Conservation (phyloP, 2,329 filamentous ascomycete genomes). For the Aspergillus clavatus region DNA sequence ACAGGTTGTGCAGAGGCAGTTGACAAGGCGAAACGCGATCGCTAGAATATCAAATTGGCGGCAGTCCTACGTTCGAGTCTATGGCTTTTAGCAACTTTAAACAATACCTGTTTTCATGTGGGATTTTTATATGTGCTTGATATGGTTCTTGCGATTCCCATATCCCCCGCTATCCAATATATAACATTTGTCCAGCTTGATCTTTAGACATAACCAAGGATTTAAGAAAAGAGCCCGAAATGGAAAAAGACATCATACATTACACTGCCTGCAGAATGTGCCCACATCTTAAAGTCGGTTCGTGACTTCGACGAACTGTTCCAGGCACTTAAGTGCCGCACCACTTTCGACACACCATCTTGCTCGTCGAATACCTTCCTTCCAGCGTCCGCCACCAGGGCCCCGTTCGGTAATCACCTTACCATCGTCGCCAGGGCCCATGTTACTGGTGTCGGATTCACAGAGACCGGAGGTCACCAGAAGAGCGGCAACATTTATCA, state of each 20-base stretch:
- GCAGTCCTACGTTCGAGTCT: neutral
- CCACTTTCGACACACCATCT: conserved; percentile 85
- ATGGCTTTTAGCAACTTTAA: neutral
- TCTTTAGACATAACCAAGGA: neutral
- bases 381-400: conserved; percentile 85
- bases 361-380: conserved; percentile 83
- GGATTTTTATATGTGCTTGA: neutral
- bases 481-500: conserved; percentile 87
- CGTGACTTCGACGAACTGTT: conserved; percentile 76
- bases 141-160: neutral
- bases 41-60: too few species aligned
- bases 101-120: neutral
- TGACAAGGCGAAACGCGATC: too few species aligned
- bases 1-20: neutral
- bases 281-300: conserved; percentile 45
- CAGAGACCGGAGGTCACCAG: conserved; percentile 82
- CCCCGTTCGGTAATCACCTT: conserved; percentile 76
- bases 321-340: conserved; percentile 77
- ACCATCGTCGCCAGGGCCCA: conserved; percentile 76
- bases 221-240: conserved; percentile 6
- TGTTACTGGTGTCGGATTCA: conserved; percentile 72
- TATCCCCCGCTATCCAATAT: neutral
- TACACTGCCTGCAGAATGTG: neutral
- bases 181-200: neutral
- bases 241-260: conserved; percentile 9